Base-by-base conservation (phyloP, 176 grass and related monocot species). In the Zea mays region DNA sequence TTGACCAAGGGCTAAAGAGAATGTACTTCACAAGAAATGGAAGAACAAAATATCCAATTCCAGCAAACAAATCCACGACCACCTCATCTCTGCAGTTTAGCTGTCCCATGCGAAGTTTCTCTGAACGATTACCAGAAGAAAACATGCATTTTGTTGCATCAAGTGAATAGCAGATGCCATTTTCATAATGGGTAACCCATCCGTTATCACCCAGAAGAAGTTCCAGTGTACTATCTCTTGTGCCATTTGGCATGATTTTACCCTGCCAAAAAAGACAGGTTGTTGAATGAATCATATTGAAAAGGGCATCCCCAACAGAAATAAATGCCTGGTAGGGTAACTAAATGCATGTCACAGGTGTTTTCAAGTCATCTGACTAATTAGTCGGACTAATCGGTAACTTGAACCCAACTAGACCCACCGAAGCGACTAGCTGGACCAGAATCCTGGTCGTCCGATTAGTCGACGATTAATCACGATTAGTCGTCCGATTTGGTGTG, bases 81-180 rank as follows among this genome's bases (percentile, higher is more conserved):
- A 94, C 79, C 82, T 98, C 95, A 87, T 92, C 83, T 72, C 62
- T 76, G 85, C 95, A 98, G 77, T 92, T 75, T 45, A 94, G 84
- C 60, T 85, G 75, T 74, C 79, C 95, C 77, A 98, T 92, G 35
- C 89, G 91, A 82, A 87, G 82, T 80, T 98, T 98, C 87, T 94
- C 95, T 47, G 95, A 94, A 58, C 81, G 91, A 57, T 98, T 98
- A 77, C 95, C 95, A 78, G 85, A 92, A 78, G 95, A 98, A 88
- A 98, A 98, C 89, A 94, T 98, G 85, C 89, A 98, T 80, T 90
- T 94, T 65, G 95, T 94, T 72, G 91, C 80, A 94, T 92, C 95
- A 82, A 98, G 86, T 2, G 95, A 94, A 70, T 98, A 98, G 49
- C 62, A 69, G 19, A 98, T 92, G 79, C 85, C 89, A 60, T 94